Percentiles rank a stretch among this genome's conserved stretches.
Conservation (phyloP, 2,329 filamentous ascomycete genomes). For the Exophiala xenobiotica region DNA sequence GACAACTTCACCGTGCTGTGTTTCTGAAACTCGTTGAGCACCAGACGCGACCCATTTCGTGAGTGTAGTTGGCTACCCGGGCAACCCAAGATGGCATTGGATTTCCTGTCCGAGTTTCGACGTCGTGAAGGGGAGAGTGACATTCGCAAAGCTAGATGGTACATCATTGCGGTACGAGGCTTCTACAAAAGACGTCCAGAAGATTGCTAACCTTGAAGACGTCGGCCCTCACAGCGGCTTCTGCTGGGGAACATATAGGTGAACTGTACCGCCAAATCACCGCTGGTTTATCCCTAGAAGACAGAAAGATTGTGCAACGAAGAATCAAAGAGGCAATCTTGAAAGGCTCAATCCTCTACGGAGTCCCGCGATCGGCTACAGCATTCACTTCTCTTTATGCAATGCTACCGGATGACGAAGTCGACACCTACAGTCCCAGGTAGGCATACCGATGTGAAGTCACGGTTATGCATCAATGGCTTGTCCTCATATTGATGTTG, state of each 20-base stretch:
- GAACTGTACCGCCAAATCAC: neutral
- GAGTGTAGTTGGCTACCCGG: neutral
- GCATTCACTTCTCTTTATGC: neutral
- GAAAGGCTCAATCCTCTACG: conserved; percentile 4
- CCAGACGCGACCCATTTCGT: neutral
- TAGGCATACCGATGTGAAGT: too few species aligned
- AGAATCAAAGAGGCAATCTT: conserved; percentile 7
- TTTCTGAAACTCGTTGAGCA: neutral
- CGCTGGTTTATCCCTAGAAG: neutral
- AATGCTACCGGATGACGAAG: neutral
- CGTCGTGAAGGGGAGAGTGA: neutral
- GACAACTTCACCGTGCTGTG: neutral
- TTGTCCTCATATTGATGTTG: too few species aligned
- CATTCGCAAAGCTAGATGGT: neutral
- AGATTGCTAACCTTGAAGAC: neutral
- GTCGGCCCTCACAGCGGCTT: neutral
- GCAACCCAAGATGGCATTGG: neutral
- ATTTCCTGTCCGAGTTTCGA: neutral
- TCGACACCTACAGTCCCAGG: neutral
- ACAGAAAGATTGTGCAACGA: conserved; percentile 5
- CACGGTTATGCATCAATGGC: too few species aligned
- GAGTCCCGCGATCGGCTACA: conserved; percentile 1
- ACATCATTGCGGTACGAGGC: neutral
- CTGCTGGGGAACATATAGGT: neutral
- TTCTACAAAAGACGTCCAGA: neutral